A percentile compares a stretch with the other conserved stretches of the same genome.
These are phyloP conservation scores for Catharanthus roseus DNA, from an alignment of 257 asterid genomes.

Conservation along the genomic window DNA sequence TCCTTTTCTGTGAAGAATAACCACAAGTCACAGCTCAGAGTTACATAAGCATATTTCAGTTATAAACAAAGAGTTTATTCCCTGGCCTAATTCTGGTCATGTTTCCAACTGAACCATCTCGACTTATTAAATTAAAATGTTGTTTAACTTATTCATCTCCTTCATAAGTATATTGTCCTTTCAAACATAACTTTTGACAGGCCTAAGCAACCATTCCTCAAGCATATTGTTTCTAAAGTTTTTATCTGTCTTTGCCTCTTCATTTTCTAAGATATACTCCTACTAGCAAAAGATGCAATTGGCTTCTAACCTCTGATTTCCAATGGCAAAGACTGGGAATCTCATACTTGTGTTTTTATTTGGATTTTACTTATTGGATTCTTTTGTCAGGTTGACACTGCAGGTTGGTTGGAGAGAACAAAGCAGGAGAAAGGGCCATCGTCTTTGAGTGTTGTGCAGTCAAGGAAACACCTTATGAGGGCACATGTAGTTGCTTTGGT, in stretches of 20 bases:
- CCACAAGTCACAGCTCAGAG: background rate
- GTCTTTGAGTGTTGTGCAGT: slow-evolving; percentile 85
- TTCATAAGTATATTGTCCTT: background rate
- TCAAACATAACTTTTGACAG: background rate
- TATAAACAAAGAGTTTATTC: background rate
- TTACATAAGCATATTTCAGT: background rate
- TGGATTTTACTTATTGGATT: slow-evolving; percentile 1
- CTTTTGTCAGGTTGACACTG: slow-evolving; percentile 79
- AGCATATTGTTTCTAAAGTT: background rate
- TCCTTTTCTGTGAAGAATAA: background rate
- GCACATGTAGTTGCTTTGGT: slow-evolving; percentile 93
- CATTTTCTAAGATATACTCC: background rate
- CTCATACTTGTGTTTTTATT: background rate
- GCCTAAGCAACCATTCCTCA: background rate
- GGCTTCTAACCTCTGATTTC: background rate
- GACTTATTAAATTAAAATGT: background rate
- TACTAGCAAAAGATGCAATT: background rate
- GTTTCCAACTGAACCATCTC: background rate
- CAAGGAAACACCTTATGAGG: slow-evolving; percentile 95
- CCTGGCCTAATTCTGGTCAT: background rate
- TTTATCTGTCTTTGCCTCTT: background rate
- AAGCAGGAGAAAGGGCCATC: slow-evolving; percentile 92
- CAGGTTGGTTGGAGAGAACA: slow-evolving; percentile 98
- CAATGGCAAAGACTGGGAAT: background rate
- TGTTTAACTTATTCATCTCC: background rate